Percentiles rank a stretch among this genome's conserved stretches.
These are phyloP conservation scores for Pseudogymnoascus destructans DNA, from an alignment of 2,329 filamentous ascomycete genomes.

Conservation along the genomic window DNA sequence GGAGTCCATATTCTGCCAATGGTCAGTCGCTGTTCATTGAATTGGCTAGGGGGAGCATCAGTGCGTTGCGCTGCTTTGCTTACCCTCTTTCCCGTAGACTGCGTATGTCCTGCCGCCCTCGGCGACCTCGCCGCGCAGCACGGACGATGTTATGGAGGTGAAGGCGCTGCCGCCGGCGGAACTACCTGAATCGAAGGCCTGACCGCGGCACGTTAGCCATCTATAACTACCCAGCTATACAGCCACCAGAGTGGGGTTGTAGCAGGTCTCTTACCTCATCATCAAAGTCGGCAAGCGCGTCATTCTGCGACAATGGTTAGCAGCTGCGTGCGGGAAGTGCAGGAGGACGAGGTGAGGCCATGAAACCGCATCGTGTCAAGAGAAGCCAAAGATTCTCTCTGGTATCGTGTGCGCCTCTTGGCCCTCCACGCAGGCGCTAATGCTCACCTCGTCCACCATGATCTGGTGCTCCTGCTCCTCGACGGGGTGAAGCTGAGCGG, in stretches of 20 bases:
- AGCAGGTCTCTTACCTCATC: not conserved
- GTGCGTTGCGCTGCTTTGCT: not conserved
- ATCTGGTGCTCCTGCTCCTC: not conserved
- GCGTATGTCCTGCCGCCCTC: slow-evolving; percentile 28
- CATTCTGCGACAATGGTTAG: not conserved
- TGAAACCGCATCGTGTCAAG: not conserved
- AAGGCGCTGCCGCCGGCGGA: slow-evolving; percentile 15
- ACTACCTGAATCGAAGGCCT: not conserved
- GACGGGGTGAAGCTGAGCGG: not conserved
- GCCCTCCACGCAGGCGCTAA: not conserved
- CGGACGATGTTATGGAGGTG: slow-evolving; percentile 23
- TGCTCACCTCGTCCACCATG: not conserved
- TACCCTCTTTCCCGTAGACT: slow-evolving; percentile 28
- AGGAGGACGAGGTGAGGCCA: not conserved
- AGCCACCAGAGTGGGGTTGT: not conserved
- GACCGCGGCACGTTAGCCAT: not conserved
- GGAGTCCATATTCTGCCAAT: slow-evolving; percentile 28
- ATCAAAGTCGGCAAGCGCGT: not conserved
- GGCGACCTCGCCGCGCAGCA: slow-evolving; percentile 19
- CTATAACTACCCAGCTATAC: not conserved
- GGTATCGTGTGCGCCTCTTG: not conserved
- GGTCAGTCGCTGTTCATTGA: not conserved
- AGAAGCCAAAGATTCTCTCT: not conserved
- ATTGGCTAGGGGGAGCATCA: not conserved
- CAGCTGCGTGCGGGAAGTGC: not conserved